These are phyloP conservation scores for Bryopsis sp. DNA, from an alignment of 139 green algal genomes.

Conservation along the genomic window DNA sequence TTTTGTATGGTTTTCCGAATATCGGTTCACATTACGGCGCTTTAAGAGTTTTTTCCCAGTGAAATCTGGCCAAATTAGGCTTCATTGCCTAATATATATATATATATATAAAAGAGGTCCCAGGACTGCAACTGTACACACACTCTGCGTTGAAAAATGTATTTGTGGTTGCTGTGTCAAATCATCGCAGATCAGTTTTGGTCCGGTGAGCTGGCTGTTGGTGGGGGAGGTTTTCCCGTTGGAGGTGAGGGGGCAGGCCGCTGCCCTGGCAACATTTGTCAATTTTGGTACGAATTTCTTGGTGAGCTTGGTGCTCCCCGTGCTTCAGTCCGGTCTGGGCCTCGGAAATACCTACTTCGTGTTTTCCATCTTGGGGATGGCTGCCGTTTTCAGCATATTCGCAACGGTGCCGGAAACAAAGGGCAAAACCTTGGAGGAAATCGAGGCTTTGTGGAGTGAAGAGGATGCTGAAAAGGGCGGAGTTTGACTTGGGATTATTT, in stretches of 20 bases:
- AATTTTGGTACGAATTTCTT: constrained; percentile 88
- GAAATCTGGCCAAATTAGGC: too few species aligned
- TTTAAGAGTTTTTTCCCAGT: too few species aligned
- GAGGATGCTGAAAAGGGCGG: too few species aligned
- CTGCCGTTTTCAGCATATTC: constrained; percentile 57
- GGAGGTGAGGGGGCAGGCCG: constrained; percentile 50
- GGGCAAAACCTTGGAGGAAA: constrained; percentile 87
- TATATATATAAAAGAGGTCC: too few species aligned
- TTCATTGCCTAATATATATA: too few species aligned
- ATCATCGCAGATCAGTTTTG: constrained; percentile 63
- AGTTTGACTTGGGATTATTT: too few species aligned
- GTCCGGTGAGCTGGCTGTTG: constrained; percentile 78
- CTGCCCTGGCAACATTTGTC: constrained; percentile 73
- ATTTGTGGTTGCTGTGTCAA: constrained; percentile 18
- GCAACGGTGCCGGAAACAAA: constrained; percentile 81
- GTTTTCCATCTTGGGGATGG: constrained; percentile 64
- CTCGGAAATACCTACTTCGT: constrained; percentile 52
- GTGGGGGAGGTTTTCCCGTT: constrained; percentile 86
- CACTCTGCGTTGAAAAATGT: too few species aligned
- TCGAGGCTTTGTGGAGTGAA: constrained; percentile 72
- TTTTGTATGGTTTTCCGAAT: too few species aligned
- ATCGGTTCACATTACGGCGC: too few species aligned
- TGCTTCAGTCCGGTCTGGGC: constrained; percentile 54
- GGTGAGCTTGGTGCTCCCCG: constrained; percentile 59
- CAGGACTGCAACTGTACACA: too few species aligned